phyloP scores from a whole-genome alignment of 495 filamentous ascomycete species.

The Penicillium flavigenum region DNA sequence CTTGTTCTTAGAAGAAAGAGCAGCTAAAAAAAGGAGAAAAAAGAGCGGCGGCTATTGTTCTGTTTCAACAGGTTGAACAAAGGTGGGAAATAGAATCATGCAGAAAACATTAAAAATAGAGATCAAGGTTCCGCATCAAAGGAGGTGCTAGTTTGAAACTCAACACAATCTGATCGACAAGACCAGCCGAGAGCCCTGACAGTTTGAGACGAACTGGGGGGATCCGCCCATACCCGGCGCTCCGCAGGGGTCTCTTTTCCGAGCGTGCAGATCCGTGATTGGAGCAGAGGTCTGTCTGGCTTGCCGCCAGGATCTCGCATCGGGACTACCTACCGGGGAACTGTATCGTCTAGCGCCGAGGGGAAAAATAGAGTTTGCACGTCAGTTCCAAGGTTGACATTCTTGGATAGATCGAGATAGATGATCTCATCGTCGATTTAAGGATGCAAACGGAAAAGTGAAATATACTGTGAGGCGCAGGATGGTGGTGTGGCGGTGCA shows the following conservation, averaged over 20 bases:
- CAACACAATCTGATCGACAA: conserved; percentile 21
- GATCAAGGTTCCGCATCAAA: neutral
- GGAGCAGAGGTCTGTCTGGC: conserved; percentile 17
- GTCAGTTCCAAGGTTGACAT: conserved; percentile 12
- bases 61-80: conserved; percentile 7
- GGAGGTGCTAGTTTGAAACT: conserved; percentile 18
- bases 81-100: neutral
- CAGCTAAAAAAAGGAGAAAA: neutral
- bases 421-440: conserved; percentile 19
- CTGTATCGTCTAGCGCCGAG: conserved; percentile 22
- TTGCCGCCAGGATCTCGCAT: conserved; percentile 25
- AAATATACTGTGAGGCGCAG: neutral
- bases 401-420: conserved; percentile 18
- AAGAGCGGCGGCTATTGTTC: conserved; percentile 8
- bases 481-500: conserved; percentile 13
- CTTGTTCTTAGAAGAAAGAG: neutral
- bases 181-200: conserved; percentile 6
- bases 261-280: conserved; percentile 13
- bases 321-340: conserved; percentile 3
- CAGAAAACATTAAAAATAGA: conserved; percentile 8
- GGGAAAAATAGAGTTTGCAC: conserved; percentile 10
- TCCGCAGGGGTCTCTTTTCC: conserved; percentile 10
- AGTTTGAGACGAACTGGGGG: conserved; percentile 15
- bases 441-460: conserved; percentile 20
- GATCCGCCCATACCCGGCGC: conserved; percentile 13